phyloP scores from a whole-genome alignment of 148 eudicot species.

The Silene latifolia region DNA sequence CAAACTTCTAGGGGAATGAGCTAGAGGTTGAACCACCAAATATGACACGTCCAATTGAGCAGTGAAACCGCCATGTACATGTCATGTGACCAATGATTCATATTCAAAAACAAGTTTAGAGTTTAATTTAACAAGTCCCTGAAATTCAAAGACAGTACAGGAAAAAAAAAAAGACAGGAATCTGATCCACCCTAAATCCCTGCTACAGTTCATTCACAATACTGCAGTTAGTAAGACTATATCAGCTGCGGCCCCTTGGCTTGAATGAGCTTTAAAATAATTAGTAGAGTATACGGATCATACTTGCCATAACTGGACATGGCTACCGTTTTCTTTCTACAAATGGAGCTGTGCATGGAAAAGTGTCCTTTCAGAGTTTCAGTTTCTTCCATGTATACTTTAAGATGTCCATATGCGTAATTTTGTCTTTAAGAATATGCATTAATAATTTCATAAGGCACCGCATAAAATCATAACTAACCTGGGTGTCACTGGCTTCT shows the following conservation, averaged over 20 bases:
- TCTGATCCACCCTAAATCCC: background rate
- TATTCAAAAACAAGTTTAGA: background rate
- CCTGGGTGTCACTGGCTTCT: constrained; percentile 98
- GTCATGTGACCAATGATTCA: constrained; percentile 4
- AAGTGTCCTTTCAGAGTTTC: background rate
- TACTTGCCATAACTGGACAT: background rate
- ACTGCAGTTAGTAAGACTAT: background rate
- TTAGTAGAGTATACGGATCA: background rate
- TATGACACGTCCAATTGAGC: background rate
- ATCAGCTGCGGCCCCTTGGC: background rate
- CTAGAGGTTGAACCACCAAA: background rate
- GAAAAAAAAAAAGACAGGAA: background rate
- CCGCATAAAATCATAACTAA: constrained; percentile 17
- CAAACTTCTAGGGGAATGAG: background rate
- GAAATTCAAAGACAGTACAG: background rate
- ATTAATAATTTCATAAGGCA: background rate
- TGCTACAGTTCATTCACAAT: background rate
- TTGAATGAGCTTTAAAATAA: background rate
- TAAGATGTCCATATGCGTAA: background rate
- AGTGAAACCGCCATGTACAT: background rate
- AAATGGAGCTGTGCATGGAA: background rate
- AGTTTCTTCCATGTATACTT: background rate
- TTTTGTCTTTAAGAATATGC: background rate
- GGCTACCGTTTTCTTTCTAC: constrained; percentile 1
- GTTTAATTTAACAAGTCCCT: background rate